These are phyloP conservation scores for Globisporangium solare DNA, from an alignment of 352 stramenopile genomes.

Conservation along the genomic window DNA sequence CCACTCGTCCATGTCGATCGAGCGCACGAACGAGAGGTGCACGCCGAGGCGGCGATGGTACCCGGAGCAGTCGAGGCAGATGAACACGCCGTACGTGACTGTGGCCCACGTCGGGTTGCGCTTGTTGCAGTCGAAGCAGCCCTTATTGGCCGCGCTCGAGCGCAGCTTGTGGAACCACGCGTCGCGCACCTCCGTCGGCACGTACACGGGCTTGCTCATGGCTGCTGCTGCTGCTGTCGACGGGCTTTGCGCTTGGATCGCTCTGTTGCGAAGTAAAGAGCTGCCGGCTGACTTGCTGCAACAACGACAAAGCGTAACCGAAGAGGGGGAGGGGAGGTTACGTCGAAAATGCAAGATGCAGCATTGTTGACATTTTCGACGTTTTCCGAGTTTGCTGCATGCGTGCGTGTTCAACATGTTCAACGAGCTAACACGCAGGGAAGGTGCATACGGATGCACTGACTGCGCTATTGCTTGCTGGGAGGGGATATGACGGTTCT, in stretches of 20 bases:
- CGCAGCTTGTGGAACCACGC: conserved; percentile 86
- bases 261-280: too few species aligned
- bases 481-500: too few species aligned
- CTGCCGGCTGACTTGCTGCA: too few species aligned
- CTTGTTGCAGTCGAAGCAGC: conserved; percentile 96
- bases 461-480: too few species aligned
- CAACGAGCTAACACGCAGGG: too few species aligned
- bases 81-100: conserved; percentile 95
- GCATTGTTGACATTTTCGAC: too few species aligned
- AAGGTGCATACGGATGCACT: too few species aligned
- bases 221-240: background rate
- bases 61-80: conserved; percentile 94
- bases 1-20: conserved; percentile 96
- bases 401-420: too few species aligned
- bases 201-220: conserved; percentile 66
- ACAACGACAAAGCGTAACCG: too few species aligned
- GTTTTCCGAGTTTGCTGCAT: too few species aligned
- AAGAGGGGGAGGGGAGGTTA: too few species aligned
- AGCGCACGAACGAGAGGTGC: conserved; percentile 93
- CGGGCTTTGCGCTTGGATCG: background rate
- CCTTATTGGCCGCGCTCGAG: conserved; percentile 73
- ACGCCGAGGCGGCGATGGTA: conserved; percentile 92
- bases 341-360: too few species aligned
- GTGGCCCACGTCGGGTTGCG: conserved; percentile 94
- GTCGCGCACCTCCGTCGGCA: conserved; percentile 68